Conservation (phyloP, 163 green algal genomes). For the Chlamydomonas reinhardtii region DNA sequence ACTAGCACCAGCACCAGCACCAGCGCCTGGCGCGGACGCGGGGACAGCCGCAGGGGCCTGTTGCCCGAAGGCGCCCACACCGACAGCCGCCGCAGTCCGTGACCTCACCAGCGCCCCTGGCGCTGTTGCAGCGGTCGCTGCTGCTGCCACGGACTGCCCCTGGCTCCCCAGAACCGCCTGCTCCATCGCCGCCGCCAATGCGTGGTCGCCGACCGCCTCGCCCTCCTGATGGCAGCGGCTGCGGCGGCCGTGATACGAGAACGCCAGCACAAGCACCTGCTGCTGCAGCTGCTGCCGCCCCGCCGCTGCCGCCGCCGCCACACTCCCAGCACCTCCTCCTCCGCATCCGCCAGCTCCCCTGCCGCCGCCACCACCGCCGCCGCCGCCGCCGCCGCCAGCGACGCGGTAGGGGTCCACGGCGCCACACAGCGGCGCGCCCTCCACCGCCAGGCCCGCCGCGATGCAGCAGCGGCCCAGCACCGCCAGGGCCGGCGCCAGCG, state of each 20-base stretch:
- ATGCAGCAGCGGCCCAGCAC: conserved; percentile 47
- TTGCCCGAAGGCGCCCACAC: too few relatives aligned
- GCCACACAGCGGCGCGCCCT: conserved; percentile 40
- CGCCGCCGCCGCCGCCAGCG: not conserved
- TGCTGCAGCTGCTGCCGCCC: too few relatives aligned
- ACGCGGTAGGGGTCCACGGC: not conserved
- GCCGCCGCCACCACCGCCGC: not conserved
- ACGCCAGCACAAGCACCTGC: not conserved
- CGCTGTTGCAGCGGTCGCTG: not conserved
- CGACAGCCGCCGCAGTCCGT: not conserved
- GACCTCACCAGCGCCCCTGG: not conserved
- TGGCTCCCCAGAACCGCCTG: too few relatives aligned
- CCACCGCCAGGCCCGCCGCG: conserved; percentile 46
- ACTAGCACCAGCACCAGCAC: not conserved
- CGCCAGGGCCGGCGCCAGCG: conserved; percentile 49
- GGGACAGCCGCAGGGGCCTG: too few relatives aligned
- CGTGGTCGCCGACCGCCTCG: not conserved
- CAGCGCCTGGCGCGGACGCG: too few relatives aligned
- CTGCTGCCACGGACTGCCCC: not conserved
- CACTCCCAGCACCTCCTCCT: not conserved
- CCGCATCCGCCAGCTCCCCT: not conserved
- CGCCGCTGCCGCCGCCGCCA: not conserved
- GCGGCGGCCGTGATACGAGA: conserved; percentile 3
- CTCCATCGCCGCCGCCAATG: not conserved
- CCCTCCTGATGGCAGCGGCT: not conserved